Base-by-base conservation (phyloP, 1,284 basidiomycete genomes). In the Cutaneotrichosporon sp. region DNA sequence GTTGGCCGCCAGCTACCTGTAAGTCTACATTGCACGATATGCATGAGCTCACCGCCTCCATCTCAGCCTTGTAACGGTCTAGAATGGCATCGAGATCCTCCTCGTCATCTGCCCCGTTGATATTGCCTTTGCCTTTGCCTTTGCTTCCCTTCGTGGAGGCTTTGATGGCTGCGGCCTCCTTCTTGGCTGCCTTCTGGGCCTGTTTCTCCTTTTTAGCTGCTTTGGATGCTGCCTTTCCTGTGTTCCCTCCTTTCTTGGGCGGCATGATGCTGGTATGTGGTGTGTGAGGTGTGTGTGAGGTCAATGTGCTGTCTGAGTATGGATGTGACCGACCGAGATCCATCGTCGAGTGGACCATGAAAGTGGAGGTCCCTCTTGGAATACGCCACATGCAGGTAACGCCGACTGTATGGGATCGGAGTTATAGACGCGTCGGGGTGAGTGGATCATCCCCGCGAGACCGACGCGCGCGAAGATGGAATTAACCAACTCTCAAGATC, bases 1-100 rank as follows among this genome's bases (percentile, higher is more conserved):
- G 85, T 65, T 86, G 81, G 10, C 84, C 82, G 3, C 86, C 75
- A 71, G 90, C 87, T 73, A 87, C 84, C 82, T 85, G 88, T 86
- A 7, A 80, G 82, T 32, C 67, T 88, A 86, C 3, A 82, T 79
- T n/a, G n/a, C n/a, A n/a, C n/a, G n/a, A n/a, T n/a, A 84, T 86
- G 85, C 85, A 83, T 87, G 16, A 31, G 20, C 49, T 43, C 32
- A 59, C 58, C 45, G 56, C 51, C 44, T 43, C 48, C 55, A 61
- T 55, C 51, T 61, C 60, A n/a, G 41, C 48, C 24, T 53, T 48
- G 54, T 59, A 60, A 19, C 52, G 81, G 66, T 87, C 86, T 24
- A 91, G 79, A 57, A 90, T 88, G 5, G 79, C 80, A 63, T 91
- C 87, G 8, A 91, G 78, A 75, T 91, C 86, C 58, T 87, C 79